Percentiles rank a stretch among this genome's conserved stretches.
Conservation (phyloP, 2,329 filamentous ascomycete genomes). For the Fusarium sp. region DNA sequence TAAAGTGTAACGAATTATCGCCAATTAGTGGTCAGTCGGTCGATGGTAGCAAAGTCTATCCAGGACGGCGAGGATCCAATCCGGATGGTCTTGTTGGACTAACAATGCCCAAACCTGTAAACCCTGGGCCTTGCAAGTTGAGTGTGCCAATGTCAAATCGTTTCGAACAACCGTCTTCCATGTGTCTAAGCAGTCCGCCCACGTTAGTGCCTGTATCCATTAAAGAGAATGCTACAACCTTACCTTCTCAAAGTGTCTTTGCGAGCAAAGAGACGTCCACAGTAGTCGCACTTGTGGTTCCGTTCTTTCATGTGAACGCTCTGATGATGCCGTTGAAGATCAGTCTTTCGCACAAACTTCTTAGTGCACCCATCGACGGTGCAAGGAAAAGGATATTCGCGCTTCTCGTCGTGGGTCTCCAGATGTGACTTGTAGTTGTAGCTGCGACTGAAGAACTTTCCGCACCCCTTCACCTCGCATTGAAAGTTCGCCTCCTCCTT, state of each 20-base stretch:
- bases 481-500: conserved; percentile 79
- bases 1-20: neutral
- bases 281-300: conserved; percentile 79
- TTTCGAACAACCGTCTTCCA: conserved; percentile 82
- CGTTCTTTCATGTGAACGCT: conserved; percentile 82
- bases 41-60: conserved; percentile 17
- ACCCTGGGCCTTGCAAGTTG: conserved; percentile 59
- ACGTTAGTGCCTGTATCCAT: conserved; percentile 9
- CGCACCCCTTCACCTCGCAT: conserved; percentile 79
- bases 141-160: conserved; percentile 72
- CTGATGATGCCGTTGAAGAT: conserved; percentile 75
- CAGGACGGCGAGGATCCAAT: conserved; percentile 37
- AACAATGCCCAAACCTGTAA: conserved; percentile 36
- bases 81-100: conserved; percentile 37
- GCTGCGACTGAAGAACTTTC: conserved; percentile 83
- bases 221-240: conserved; percentile 42
- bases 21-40: neutral
- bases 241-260: conserved; percentile 88
- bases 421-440: conserved; percentile 92
- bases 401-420: conserved; percentile 83
- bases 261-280: conserved; percentile 79
- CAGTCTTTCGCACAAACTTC: conserved; percentile 86
- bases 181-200: conserved; percentile 68
- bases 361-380: conserved; percentile 75
- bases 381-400: conserved; percentile 80